Conservation (phyloP, 163 green algal genomes). For the Scenedesmus sp. region DNA sequence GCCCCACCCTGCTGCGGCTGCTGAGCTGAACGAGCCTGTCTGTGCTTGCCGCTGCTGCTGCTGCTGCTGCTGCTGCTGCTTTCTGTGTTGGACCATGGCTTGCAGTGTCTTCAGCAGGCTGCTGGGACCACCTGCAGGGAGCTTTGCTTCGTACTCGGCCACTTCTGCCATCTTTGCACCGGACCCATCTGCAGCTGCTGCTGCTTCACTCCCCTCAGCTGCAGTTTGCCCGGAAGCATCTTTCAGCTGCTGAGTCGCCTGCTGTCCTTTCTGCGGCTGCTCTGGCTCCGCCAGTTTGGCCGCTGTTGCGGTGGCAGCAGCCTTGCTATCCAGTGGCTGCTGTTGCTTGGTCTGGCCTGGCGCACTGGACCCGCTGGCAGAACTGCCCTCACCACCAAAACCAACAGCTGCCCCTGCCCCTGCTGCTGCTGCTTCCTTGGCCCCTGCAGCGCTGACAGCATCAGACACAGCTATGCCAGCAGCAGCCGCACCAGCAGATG, state of each 20-base stretch:
- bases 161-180: not conserved
- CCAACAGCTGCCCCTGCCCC: not conserved
- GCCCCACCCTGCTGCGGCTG: too few relatives aligned
- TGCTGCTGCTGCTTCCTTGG: not conserved
- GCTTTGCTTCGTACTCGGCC: not conserved
- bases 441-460: not conserved
- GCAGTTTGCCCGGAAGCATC: not conserved
- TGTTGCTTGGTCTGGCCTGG: not conserved
- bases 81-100: not conserved
- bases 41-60: not conserved
- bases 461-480: not conserved
- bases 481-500: not conserved
- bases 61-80: conserved; percentile 7
- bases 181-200: not conserved
- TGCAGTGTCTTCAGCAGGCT: conserved; percentile 26
- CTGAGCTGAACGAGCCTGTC: too few relatives aligned
- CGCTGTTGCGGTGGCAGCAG: not conserved
- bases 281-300: not conserved
- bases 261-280: not conserved
- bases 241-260: not conserved
- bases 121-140: not conserved
- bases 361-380: not conserved
- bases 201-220: not conserved
- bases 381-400: not conserved
- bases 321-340: not conserved